Conservation (phyloP, 1,139 yeast genomes). For the Yamadazyma oceani region DNA sequence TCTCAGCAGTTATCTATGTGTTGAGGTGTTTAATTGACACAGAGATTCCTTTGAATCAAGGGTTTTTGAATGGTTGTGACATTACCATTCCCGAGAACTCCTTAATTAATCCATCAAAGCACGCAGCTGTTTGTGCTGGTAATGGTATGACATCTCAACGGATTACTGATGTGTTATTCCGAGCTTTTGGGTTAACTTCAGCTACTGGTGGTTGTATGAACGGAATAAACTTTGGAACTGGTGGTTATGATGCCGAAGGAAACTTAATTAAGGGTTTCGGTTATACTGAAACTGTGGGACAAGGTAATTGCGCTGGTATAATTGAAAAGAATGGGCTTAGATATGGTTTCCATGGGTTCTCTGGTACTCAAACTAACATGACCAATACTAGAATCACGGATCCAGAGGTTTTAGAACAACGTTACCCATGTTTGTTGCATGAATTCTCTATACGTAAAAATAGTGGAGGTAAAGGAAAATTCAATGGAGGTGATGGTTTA, state of each 20-base stretch:
- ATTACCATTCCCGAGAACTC: conserved; percentile 39
- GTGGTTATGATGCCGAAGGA: conserved; percentile 35
- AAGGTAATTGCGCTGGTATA: conserved; percentile 46
- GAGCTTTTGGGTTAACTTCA: conserved; percentile 42
- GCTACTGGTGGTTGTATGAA: conserved; percentile 42
- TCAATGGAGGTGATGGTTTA: conserved; percentile 34
- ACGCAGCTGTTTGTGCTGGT: conserved; percentile 50
- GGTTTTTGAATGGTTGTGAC: conserved; percentile 42
- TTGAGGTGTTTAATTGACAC: conserved; percentile 43
- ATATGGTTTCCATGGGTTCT: conserved; percentile 35
- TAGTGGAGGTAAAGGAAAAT: conserved; percentile 36
- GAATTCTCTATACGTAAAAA: conserved; percentile 28
- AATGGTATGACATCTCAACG: conserved; percentile 51
- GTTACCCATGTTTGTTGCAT: conserved; percentile 32
- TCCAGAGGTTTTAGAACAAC: conserved; percentile 35
- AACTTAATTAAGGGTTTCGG: conserved; percentile 43
- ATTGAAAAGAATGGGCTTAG: conserved; percentile 21
- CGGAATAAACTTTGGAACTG: conserved; percentile 46
- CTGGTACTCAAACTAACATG: conserved; percentile 49
- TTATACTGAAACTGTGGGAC: conserved; percentile 49
- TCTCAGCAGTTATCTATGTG: conserved; percentile 43
- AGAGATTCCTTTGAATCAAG: conserved; percentile 48
- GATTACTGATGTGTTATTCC: conserved; percentile 31
- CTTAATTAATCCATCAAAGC: conserved; percentile 39
- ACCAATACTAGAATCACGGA: conserved; percentile 44